Base-by-base conservation (phyloP, 2,329 filamentous ascomycete species). In the Apiospora koreana region DNA sequence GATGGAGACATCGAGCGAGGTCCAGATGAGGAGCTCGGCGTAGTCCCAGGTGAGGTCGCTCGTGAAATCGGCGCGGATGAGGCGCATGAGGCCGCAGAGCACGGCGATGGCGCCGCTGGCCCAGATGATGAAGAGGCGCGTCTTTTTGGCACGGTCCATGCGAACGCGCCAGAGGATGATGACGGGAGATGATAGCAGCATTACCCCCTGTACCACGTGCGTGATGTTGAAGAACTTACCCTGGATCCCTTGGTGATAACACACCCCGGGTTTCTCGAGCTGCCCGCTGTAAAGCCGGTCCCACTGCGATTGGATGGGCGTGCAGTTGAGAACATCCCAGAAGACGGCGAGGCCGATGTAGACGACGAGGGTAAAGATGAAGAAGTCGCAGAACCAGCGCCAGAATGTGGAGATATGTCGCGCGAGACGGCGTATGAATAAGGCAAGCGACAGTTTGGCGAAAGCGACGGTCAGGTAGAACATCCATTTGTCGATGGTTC, bases 371-470 rank as follows among this genome's bases (percentile, higher is more conserved):
- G 78, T 73, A 50, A 71, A 72, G 45, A 81, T 76, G 68, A 81
- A 81, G 35, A 76, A 18, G 68, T 79, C 74, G 70, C 79, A 79
- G 31, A 76, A 75, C 10, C 77, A 70, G 18, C 73, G 74, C 80
- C 80, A 81, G 43, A 66, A 70, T 9, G 42, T 45, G 2, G 77
- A 77, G 12, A 76, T 75, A 9, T 78, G 72, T n/a, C 77, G 73
- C 9, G 80, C 80, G 4, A 82, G 74, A 8, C 80, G 76, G n/a
- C 78, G 75, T 62, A 81, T 80, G 72, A 81, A 82, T 35, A 79
- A 73, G 10, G 76, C 75, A n/a, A 82, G 80, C 4, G 78, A 80
- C 25, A 81, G 75, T 69, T 82, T 81, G 69, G 80, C 77, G 38
- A 81, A 72, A n/a, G 79, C 79, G 6, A 80, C 73, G 5, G 75